phyloP scores from a whole-genome alignment of 805 yeast species.

The Candida arabinofermentans region DNA sequence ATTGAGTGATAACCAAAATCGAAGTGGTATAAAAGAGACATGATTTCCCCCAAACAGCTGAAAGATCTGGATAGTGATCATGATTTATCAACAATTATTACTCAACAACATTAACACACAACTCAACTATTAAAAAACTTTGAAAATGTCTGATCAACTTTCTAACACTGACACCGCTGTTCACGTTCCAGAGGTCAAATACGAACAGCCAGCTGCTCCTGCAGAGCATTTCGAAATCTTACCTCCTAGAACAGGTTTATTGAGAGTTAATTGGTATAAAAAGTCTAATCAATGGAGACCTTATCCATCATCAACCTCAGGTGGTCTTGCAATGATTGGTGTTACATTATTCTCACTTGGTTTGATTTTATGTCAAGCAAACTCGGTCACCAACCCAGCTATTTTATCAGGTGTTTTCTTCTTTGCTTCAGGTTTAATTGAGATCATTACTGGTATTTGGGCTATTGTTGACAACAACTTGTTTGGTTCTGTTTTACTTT shows the following conservation, averaged over 20 bases:
- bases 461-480: conserved; percentile 43
- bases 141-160: conserved; percentile 21
- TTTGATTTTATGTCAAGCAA: conserved; percentile 36
- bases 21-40: no score
- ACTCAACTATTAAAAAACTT: background rate
- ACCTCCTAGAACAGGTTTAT: conserved; percentile 31
- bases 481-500: conserved; percentile 46
- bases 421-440: conserved; percentile 42
- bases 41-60: no score
- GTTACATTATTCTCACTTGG: conserved; percentile 41
- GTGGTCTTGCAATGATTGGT: conserved; percentile 40
- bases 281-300: conserved; percentile 36
- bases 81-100: background rate
- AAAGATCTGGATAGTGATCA: no score
- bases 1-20: no score
- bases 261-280: conserved; percentile 39
- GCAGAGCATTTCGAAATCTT: conserved; percentile 17
- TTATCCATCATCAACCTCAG: conserved; percentile 41
- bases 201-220: conserved; percentile 1
- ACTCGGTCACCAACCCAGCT: conserved; percentile 35
- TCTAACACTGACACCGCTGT: conserved; percentile 28
- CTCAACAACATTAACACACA: background rate
- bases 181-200: conserved; percentile 6
- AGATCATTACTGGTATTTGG: conserved; percentile 45
- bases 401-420: conserved; percentile 38